A percentile compares a stretch with the other conserved stretches of the same genome.
Evolutionary conservation across 2,329 filamentous ascomycete species (phyloP).

Genomic region (Xylaria digitata): DNA sequence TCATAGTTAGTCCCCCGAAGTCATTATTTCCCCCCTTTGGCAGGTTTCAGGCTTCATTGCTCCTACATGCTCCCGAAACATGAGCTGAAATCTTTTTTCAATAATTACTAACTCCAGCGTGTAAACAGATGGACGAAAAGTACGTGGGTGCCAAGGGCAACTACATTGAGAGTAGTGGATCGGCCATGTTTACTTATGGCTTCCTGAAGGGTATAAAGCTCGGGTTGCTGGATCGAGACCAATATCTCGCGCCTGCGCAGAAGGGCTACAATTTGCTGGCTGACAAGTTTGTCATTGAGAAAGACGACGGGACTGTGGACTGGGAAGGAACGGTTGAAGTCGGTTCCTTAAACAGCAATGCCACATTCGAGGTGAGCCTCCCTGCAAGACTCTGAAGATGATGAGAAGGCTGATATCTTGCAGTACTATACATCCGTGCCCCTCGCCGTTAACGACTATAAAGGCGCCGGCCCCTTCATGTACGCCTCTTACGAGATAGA

Average conservation of each 20-base stretch:
- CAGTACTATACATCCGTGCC: slow-evolving; percentile 58
- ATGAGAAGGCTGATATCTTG: slow-evolving; percentile 16
- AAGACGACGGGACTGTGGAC: slow-evolving; percentile 59
- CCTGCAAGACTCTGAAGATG: background rate
- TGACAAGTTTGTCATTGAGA: slow-evolving; percentile 58
- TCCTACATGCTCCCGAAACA: no score
- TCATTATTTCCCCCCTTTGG: no score
- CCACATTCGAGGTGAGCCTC: slow-evolving; percentile 59
- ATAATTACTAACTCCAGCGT: no score
- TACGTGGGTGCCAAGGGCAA: slow-evolving; percentile 63
- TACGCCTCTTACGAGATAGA: slow-evolving; percentile 53
- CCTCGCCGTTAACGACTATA: slow-evolving; percentile 52
- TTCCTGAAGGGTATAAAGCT: slow-evolving; percentile 59
- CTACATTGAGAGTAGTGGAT: slow-evolving; percentile 70
- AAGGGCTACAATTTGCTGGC: slow-evolving; percentile 59
- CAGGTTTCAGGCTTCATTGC: no score
- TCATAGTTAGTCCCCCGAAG: no score
- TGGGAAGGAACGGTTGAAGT: slow-evolving; percentile 65
- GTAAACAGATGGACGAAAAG: slow-evolving; percentile 62
- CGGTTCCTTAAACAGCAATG: slow-evolving; percentile 61
- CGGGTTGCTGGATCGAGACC: slow-evolving; percentile 49
- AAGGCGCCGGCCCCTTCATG: slow-evolving; percentile 55
- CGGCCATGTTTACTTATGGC: slow-evolving; percentile 68
- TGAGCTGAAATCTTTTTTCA: no score
- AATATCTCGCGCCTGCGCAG: slow-evolving; percentile 53